Evolutionary conservation across 2,329 filamentous ascomycete species (phyloP).

Genomic region (Colletotrichum chrysophilum): DNA sequence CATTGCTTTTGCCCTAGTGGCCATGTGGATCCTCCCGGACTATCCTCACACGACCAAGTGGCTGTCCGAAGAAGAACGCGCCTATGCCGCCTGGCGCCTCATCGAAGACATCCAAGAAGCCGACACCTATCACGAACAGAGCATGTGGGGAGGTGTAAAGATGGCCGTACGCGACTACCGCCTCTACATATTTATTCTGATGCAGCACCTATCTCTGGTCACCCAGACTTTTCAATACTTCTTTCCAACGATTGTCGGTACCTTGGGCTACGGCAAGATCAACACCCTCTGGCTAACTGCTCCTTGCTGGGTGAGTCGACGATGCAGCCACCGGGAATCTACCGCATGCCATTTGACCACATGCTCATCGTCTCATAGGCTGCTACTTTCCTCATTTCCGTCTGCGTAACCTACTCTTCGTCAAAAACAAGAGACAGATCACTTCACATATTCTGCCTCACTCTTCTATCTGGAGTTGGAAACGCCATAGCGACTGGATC

Average conservation of each 20-base stretch:
- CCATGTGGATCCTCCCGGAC: conserved; percentile 50
- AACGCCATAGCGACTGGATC: conserved; percentile 61
- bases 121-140: conserved; percentile 41
- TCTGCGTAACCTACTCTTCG: conserved; percentile 60
- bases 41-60: conserved; percentile 59
- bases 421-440: conserved; percentile 60
- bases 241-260: conserved; percentile 68
- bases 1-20: conserved; percentile 38
- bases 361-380: conserved; percentile 32
- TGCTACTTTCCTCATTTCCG: conserved; percentile 57
- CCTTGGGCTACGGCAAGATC: conserved; percentile 61
- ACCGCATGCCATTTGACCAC: not conserved
- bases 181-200: conserved; percentile 57
- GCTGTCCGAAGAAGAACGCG: conserved; percentile 55
- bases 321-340: not conserved
- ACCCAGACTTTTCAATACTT: conserved; percentile 68
- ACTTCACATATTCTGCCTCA: conserved; percentile 58
- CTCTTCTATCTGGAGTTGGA: conserved; percentile 56
- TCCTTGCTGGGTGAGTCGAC: conserved; percentile 54
- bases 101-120: conserved; percentile 52
- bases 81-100: conserved; percentile 57
- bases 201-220: conserved; percentile 57
- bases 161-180: conserved; percentile 53
- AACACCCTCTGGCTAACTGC: conserved; percentile 62
- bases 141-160: conserved; percentile 50